Evolutionary conservation across 352 stramenopile genomes (phyloP), one percentile per base, ranked within the genome.

Genomic region (Pythium myriotylum): DNA sequence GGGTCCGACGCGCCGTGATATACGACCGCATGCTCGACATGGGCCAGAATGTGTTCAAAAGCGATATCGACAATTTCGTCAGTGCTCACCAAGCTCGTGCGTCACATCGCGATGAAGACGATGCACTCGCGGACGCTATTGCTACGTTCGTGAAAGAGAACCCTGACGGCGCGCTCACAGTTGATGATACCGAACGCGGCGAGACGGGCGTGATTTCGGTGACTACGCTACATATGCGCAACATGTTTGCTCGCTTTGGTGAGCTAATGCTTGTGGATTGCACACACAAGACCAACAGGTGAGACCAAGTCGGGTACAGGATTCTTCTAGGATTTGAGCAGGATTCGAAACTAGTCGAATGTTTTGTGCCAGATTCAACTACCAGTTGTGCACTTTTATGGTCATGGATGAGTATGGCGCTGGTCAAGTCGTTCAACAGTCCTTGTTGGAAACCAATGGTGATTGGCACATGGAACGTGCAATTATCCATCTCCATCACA

Each of bases 201-300:
- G n/a, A n/a, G n/a, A n/a, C n/a, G n/a, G n/a, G n/a, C n/a, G n/a
- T n/a, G n/a, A n/a, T n/a, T n/a, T 50, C 35, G 10, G 17, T 59
- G 3, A 59, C 35, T 10, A 59, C 16, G 13, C 19, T 4, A 7
- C 52, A 50, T 16, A 59, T 59, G 52, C 52, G 52, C 6, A 39
- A 33, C 10, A 59, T 50, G 52, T 39, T 24, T 12, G 14, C 2
- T 9, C 52, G 37, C 3, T 59, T 59, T 26, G 13, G 29, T 24
- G 52, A 59, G 39, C 27, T 59, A 8, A 26, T 59, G 5, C 17
- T 59, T 35, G 33, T 48, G 16, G 52, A 59, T 22, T 59, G 52
- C 52, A 59, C 52, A 26, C 52, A 59, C 40, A 59, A 59, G 19
- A 59, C 52, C 26, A 59, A 50, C 40, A 59, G 37, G 52, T 59